These are phyloP conservation scores for Cucurbita argyrosperma DNA, from an alignment of 306 rosid genomes.

Conservation along the genomic window DNA sequence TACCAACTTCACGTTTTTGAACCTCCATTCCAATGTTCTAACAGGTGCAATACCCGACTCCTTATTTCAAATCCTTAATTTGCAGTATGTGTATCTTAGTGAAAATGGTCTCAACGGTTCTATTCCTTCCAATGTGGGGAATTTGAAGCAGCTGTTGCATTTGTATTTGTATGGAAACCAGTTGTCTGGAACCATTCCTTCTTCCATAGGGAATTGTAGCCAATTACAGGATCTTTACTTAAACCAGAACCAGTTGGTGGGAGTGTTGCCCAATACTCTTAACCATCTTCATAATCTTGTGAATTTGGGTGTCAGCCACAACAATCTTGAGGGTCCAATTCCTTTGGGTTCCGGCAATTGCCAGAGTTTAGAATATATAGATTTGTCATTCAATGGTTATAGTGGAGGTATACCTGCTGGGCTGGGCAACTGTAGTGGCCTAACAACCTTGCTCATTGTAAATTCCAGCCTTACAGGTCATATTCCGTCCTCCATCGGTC, in stretches of 20 bases:
- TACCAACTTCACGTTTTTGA: slow-evolving; percentile 9
- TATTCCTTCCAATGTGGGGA: slow-evolving; percentile 41
- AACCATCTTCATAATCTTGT: slow-evolving; percentile 28
- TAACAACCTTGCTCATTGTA: slow-evolving; percentile 18
- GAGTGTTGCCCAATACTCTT: slow-evolving; percentile 38
- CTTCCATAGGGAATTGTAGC: slow-evolving; percentile 51
- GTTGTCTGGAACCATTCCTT: slow-evolving; percentile 48
- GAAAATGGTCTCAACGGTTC: slow-evolving; percentile 34
- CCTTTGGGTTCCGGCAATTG: slow-evolving; percentile 33
- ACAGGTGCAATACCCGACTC: slow-evolving; percentile 34
- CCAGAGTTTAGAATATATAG: slow-evolving; percentile 25
- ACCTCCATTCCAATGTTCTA: slow-evolving; percentile 22
- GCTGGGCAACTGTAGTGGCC: slow-evolving; percentile 50
- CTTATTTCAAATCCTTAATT: slow-evolving; percentile 26
- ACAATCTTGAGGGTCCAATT: slow-evolving; percentile 45
- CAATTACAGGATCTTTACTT: slow-evolving; percentile 22
- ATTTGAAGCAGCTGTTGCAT: slow-evolving; percentile 17
- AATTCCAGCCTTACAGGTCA: slow-evolving; percentile 33
- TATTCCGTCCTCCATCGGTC: slow-evolving; percentile 58
- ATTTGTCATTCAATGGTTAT: slow-evolving; percentile 39
- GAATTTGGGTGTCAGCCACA: slow-evolving; percentile 12
- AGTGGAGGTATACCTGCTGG: slow-evolving; percentile 45
- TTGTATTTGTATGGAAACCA: slow-evolving; percentile 24
- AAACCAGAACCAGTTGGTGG: slow-evolving; percentile 27
- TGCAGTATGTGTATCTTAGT: slow-evolving; percentile 20